Percentiles rank a stretch among this genome's conserved stretches.
These are phyloP conservation scores for Leccinum laetum DNA, from an alignment of 1,284 basidiomycete genomes.

Conservation along the genomic window DNA sequence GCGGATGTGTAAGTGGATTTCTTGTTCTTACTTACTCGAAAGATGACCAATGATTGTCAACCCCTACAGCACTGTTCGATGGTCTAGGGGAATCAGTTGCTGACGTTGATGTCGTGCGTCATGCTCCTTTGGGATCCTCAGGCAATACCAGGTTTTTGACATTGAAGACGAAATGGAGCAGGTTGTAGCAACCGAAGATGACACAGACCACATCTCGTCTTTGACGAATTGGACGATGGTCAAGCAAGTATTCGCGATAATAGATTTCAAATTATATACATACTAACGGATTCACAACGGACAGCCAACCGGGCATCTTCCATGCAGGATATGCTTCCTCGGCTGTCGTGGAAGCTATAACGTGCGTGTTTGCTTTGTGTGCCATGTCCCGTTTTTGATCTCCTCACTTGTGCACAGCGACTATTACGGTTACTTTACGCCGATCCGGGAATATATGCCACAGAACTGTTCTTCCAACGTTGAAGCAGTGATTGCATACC, in stretches of 20 bases:
- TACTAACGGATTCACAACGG: slow-evolving; percentile 1
- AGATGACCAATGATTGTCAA: too few relatives aligned
- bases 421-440: slow-evolving; percentile 74
- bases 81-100: slow-evolving; percentile 69
- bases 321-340: slow-evolving; percentile 71
- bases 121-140: slow-evolving; percentile 6
- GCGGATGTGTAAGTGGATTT: too few relatives aligned
- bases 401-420: slow-evolving; percentile 37
- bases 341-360: slow-evolving; percentile 68
- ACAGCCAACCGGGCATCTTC: slow-evolving; percentile 68
- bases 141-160: slow-evolving; percentile 68
- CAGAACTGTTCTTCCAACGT: slow-evolving; percentile 74
- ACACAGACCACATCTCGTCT: slow-evolving; percentile 23
- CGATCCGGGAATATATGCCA: slow-evolving; percentile 68
- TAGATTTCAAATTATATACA: neutral
- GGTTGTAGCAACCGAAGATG: slow-evolving; percentile 10
- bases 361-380: slow-evolving; percentile 33
- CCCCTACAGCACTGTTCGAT: slow-evolving; percentile 70
- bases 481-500: slow-evolving; percentile 57
- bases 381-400: neutral
- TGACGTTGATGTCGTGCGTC: slow-evolving; percentile 74
- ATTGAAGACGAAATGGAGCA: slow-evolving; percentile 42
- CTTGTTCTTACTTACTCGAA: too few relatives aligned
- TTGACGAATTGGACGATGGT: slow-evolving; percentile 72
- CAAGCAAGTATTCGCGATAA: slow-evolving; percentile 45